Evolutionary conservation across 106 monocot genomes (phyloP), one percentile per base, ranked within the genome.

Genomic region (Dioscorea zingiberensis): DNA sequence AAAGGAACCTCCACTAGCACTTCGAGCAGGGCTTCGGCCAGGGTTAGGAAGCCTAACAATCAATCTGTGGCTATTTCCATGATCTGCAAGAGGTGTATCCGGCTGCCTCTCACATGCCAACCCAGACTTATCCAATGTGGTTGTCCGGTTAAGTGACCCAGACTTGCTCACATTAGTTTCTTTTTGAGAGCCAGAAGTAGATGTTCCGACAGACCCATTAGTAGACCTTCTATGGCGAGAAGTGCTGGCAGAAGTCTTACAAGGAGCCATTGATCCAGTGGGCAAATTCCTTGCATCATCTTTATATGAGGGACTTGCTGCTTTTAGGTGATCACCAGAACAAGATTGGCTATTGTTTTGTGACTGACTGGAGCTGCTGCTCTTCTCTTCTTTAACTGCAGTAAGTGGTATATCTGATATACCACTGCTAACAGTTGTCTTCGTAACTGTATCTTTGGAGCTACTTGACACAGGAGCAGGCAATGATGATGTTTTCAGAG

Each of bases 271-370:
- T 63, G 84, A 88, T 4, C 71, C 75, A 51, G 84, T 55, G 59
- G 81, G 71, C n/a, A 81, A 76, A 67, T 75, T 81, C 79, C 69
- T 87, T 66, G 77, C 66, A 67, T 87, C 87, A 13, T 86, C 85
- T 63, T 78, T 86, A 60, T 54, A 75, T 23, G 72, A 70, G 64
- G 84, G 65, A 55, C 81, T 62, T 18, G 63, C 46, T 25, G 60
- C 44, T 55, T 77, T 85, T 38, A 47, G 66, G 59, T 82, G 81
- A 51, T 87, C 87, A 65, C 79, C 74, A 17, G 83, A 87, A 63
- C 76, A 77, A 64, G 88, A 81, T 62, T 81, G 83, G 58, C 76
- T 82, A 62, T 80, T 85, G 66, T 81, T 80, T 66, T 71, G 85
- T 11, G 80, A 81, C 25, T 85, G 85, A 71, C 87, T 79, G 15